These are phyloP conservation scores for Casuarina equisetifolia DNA, from an alignment of 306 rosid species.

Conservation along the genomic window DNA sequence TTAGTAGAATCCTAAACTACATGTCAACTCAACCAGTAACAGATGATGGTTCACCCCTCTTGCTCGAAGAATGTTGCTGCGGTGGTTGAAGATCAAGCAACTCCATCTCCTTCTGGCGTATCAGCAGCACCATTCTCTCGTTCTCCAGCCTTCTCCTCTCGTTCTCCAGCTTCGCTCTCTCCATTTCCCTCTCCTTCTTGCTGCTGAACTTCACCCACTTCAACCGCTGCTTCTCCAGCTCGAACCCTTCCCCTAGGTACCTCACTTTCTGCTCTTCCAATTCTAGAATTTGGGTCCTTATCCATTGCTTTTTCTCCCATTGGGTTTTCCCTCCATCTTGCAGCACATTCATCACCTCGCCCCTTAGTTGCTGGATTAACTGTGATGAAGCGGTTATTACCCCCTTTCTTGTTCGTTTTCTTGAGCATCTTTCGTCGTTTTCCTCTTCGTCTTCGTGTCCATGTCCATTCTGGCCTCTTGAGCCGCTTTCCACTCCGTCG, in stretches of 20 bases:
- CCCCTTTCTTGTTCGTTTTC: constrained; percentile 44
- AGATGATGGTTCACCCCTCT: constrained; percentile 44
- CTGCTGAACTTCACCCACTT: constrained; percentile 82
- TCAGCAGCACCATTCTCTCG: constrained; percentile 70
- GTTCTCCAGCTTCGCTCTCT: constrained; percentile 70
- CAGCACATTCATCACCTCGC: constrained; percentile 51
- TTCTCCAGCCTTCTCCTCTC: constrained; percentile 56
- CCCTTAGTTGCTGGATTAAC: constrained; percentile 44
- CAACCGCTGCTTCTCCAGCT: constrained; percentile 77
- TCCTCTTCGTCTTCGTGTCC: constrained; percentile 64
- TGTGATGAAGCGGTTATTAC: constrained; percentile 17
- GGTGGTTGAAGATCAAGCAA: constrained; percentile 37
- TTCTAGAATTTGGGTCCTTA: constrained; percentile 47
- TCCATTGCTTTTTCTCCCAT: constrained; percentile 83
- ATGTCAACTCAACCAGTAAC: constrained; percentile 31
- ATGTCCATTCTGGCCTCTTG: constrained; percentile 38
- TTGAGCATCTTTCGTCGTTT: constrained; percentile 39
- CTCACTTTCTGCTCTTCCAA: constrained; percentile 67
- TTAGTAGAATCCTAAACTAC: neutral
- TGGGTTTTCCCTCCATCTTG: constrained; percentile 62
- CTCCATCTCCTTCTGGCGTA: constrained; percentile 69
- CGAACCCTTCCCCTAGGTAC: constrained; percentile 46
- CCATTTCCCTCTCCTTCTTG: constrained; percentile 93
- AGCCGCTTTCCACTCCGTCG: constrained; percentile 56
- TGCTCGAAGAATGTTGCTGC: constrained; percentile 57